Base-by-base conservation (phyloP, 1,139 yeast species). In the Geotrichum histeridarum region DNA sequence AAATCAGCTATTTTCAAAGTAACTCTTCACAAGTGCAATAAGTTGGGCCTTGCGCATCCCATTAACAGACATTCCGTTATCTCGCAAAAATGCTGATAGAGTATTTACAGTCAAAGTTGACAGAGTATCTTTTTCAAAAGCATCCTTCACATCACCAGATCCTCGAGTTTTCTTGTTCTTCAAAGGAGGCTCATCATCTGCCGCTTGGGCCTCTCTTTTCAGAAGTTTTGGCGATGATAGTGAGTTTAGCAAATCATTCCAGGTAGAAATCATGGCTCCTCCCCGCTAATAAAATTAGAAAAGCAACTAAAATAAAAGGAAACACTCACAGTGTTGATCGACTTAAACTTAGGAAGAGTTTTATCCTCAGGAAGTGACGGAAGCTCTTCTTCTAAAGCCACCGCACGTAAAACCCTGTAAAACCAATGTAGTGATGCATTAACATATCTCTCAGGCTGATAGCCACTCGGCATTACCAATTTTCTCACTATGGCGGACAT, bases 391-490 rank as follows among this genome's bases (percentile, higher is more conserved):
- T 86, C 91, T 48, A 90, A 70, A 15, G 88, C 76, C 57, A 82
- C 80, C 55, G 86, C 85, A 63, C 84, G 83, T 30, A 89, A 68
- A 0, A 83, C 72, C 57, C 79, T 77, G 67, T 82, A 84, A 63
- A 83, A 86, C 73, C 81, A 83, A 56, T 81, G 82, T 44, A 90
- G 68, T 1, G 78, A 71, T 0, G 96, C 95, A 65, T 86, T 89
- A 11, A 77, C 78, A 62, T 74, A 83, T 5, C 81, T 77, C 7
- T 69, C 66, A 0, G 94, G 90, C n/a, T 71, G 68, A 63, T 83
- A 87, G 0, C 79, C 78, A 14, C 68, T 65, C 22, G 68, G 70
- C 64, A 79, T 67, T 18, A 70, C 71, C 53, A 81, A 71, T 35
- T 69, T 71, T 37, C 69, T 69, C 32, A 81, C 62, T 12, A 81